Base-by-base conservation (phyloP, 345 rosid species). In the Dipteronia sinensis region DNA sequence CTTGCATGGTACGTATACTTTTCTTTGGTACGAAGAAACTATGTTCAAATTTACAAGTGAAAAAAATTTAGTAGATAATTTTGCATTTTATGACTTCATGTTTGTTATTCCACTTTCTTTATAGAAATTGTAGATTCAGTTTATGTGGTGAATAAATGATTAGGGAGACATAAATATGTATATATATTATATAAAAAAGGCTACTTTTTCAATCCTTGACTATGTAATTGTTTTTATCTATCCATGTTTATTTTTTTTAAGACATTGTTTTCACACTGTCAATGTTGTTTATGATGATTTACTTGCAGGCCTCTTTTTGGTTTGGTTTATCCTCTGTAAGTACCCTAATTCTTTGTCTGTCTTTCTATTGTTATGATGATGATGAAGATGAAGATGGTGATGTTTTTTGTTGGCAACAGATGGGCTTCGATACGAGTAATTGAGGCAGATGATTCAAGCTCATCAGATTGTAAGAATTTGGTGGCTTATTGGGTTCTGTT, bases 291-390 rank as follows among this genome's bases (percentile, higher is more conserved):
- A 11, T 63, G 47, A 15, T 72, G 47, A 15, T 72, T 38, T 38
- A 3, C 47, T 69, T 59, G 78, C 82, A 85, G 87, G 85, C 85
- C 87, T 78, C 40, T 80, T 16, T 47, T 77, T 71, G 84, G 82
- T 31, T 31, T 85, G 71, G 80, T 76, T 7, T 85, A 82, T 80
- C 88, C 88, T 49, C 51, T 80, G 88, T 85, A 76, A 82, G 85
- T 56, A 7, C 34, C 46, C 19, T 59, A 10, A 44, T 44, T 4
- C 6, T 46, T 56, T 56, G 53, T 16, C 19, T 8, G 6, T 15
- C 4, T 34, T 34, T 19, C 0, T n/a, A 12, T 7, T 59, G 9
- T 0, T 11, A 10, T 58, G 12, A 19, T 3, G 3, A 6, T 47
- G 25, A 19, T 76, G 65, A 38, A 44, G 77, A 49, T 66, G 19